Percentiles rank a stretch among this genome's conserved stretches.
These are phyloP conservation scores for Arxiozyma slooffiae DNA, from an alignment of 1,139 yeast genomes.

Conservation along the genomic window DNA sequence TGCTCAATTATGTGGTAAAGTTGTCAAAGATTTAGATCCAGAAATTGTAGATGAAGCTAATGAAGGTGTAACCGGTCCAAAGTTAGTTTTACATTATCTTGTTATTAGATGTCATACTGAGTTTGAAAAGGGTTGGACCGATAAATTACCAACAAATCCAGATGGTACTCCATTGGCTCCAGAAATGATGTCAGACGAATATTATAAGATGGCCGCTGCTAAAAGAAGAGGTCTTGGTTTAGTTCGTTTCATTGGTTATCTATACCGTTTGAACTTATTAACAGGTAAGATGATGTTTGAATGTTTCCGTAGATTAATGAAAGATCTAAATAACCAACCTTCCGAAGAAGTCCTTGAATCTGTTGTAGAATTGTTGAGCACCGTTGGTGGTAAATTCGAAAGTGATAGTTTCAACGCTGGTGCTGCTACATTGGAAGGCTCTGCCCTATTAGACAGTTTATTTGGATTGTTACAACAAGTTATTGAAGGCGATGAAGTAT, in stretches of 20 bases:
- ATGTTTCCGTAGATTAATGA: conserved; percentile 52
- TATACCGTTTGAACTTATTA: conserved; percentile 69
- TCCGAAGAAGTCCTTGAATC: conserved; percentile 89
- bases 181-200: conserved; percentile 94
- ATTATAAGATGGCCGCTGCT: conserved; percentile 82
- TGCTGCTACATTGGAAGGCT: conserved; percentile 26
- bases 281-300: conserved; percentile 67
- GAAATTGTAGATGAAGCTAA: conserved; percentile 56
- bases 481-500: conserved; percentile 46
- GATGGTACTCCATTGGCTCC: conserved; percentile 75
- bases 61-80: conserved; percentile 44
- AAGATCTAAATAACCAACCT: conserved; percentile 59
- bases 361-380: conserved; percentile 70
- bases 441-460: conserved; percentile 45
- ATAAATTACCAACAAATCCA: conserved; percentile 68
- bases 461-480: conserved; percentile 54
- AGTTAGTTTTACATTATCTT: conserved; percentile 70
- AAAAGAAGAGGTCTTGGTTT: conserved; percentile 98
- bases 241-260: conserved; percentile 90
- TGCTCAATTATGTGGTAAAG: conserved; percentile 87
- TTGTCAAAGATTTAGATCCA: conserved; percentile 58
- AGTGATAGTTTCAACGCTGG: conserved; percentile 29
- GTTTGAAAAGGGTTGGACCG: conserved; percentile 93
- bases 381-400: conserved; percentile 83
- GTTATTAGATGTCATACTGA: conserved; percentile 85